Base-by-base conservation (phyloP, 768 basidiomycete species). In the Lentinula lateritia region DNA sequence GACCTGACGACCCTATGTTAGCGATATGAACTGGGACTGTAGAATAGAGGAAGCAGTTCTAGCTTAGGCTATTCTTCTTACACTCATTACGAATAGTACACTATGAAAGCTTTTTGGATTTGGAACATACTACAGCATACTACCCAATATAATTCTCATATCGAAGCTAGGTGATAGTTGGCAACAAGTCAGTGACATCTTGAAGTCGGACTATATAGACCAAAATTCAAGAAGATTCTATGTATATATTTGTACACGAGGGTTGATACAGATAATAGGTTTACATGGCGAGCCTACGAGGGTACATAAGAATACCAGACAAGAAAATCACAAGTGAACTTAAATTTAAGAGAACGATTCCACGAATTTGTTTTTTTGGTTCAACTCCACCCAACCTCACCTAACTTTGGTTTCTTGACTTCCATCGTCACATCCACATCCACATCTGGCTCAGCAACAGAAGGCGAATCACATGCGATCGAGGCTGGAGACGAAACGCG, bases 51-150 rank as follows among this genome's bases (percentile, higher is more conserved):
- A 56, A 23, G 18, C 36, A 41, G 54, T 28, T 48, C 38, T 39
- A 32, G 42, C 57, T 58, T 46, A 13, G 28, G 57, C 57, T 45
- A 58, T 43, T 43, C 20, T 48, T 45, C 57, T 58, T 58, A 58
- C 57, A 58, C 15, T 58, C 57, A 34, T 58, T 58, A 46, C 43
- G 28, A 41, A 58, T 41, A 52, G 35, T 52, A 34, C 50, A 48
- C 46, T 48, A 34, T 1, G 12, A 23, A 34, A n/a, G 48, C 12
- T 23, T 18, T 34, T 35, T 10, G 28, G 20, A 34, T 52, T 35
- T 15, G 45, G 16, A 39, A 9, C 20, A 20, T 23, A 48, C 20
- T 20, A 7, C 9, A 39, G 1, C 20, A 20, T 23, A 48, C 20
- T 20, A 7, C 9, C 8, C 12, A 9, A 43, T 43, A 7, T n/a